Evolutionary conservation across 768 basidiomycete genomes (phyloP).

Genomic region (Sporobolomyces pararoseus): DNA sequence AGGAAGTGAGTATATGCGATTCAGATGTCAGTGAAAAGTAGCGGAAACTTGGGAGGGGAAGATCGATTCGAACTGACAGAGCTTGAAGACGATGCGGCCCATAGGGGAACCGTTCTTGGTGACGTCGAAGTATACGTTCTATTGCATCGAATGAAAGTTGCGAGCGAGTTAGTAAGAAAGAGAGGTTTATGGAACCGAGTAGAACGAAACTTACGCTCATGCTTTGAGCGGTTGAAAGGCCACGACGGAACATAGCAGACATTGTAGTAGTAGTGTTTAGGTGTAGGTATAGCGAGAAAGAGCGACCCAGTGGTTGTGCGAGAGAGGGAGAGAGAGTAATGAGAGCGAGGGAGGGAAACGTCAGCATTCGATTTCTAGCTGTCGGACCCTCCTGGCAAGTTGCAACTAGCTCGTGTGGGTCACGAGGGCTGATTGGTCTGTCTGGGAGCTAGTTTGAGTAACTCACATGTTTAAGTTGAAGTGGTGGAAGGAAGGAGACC

Average conservation of each 20-base stretch:
- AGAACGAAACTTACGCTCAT: conserved; percentile 32
- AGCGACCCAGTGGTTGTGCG: no score
- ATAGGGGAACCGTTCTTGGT: conserved; percentile 59
- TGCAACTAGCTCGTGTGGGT: neutral
- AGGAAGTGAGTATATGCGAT: conserved; percentile 4
- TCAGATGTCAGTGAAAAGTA: neutral
- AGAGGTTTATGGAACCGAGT: no score
- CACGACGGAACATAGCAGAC: conserved; percentile 35
- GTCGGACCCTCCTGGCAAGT: no score
- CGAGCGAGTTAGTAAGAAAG: no score
- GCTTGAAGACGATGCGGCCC: conserved; percentile 77
- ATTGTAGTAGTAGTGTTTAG: neutral
- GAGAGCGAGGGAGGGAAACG: no score
- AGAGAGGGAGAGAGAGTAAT: neutral
- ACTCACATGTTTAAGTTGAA: neutral
- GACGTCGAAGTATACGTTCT: conserved; percentile 50
- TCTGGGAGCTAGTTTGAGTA: neutral
- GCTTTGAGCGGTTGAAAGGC: conserved; percentile 30
- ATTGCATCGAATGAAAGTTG: neutral
- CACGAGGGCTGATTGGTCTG: neutral
- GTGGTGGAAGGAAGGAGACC: neutral
- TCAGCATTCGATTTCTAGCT: neutral
- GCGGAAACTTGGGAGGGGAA: neutral
- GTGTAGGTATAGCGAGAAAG: neutral
- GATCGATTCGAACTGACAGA: conserved; percentile 69